Evolutionary conservation across 2,329 filamentous ascomycete species (phyloP).

Genomic region (Parasarocladium wereldwijsianum): DNA sequence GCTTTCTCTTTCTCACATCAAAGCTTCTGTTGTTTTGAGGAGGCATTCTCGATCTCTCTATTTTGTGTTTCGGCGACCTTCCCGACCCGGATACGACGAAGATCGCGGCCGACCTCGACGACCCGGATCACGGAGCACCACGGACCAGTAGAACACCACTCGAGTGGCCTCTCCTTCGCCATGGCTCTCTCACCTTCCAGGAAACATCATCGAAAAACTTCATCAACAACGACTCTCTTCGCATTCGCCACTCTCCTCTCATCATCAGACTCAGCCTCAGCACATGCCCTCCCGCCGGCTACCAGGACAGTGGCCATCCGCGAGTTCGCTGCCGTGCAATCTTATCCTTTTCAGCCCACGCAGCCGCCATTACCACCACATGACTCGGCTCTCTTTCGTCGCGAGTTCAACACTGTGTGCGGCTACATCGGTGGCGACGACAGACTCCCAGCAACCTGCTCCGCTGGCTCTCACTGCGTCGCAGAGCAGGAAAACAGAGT

Average conservation of each 20-base stretch:
- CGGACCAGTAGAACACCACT: too few species aligned
- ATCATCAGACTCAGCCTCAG: conserved; percentile 16
- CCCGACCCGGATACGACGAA: too few species aligned
- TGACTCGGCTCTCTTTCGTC: conserved; percentile 25
- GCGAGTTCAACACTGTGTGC: conserved; percentile 38
- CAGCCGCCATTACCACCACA: conserved; percentile 3
- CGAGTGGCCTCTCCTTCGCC: too few species aligned
- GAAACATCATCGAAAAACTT: too few species aligned
- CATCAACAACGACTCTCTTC: conserved; percentile 12
- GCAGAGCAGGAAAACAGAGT: conserved; percentile 31
- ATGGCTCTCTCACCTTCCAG: too few species aligned
- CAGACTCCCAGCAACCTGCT: conserved; percentile 39
- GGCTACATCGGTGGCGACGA: conserved; percentile 40
- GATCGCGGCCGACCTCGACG: too few species aligned
- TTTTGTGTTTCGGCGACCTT: too few species aligned
- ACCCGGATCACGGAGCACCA: too few species aligned
- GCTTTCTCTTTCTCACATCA: too few species aligned
- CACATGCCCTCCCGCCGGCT: conserved; percentile 24
- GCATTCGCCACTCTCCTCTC: conserved; percentile 18
- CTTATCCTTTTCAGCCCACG: conserved; percentile 18
- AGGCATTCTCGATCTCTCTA: too few species aligned
- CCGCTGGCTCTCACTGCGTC: conserved; percentile 42
- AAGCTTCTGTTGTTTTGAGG: too few species aligned
- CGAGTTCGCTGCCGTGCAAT: conserved; percentile 21
- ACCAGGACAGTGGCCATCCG: conserved; percentile 21